phyloP scores from a whole-genome alignment of 768 basidiomycete genomes.

The Calocybe gangraenosa region DNA sequence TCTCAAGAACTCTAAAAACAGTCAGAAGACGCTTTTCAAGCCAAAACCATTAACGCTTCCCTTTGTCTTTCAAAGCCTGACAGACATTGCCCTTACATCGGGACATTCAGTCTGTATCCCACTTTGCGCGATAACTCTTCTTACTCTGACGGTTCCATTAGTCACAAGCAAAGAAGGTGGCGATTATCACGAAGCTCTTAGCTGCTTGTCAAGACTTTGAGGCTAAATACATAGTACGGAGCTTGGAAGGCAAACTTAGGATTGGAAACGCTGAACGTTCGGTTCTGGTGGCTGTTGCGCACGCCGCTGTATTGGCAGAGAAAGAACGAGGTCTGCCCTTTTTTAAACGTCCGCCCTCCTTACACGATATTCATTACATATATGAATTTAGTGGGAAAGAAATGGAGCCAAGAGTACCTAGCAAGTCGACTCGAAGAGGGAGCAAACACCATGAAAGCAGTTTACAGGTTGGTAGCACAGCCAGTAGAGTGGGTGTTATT shows the following conservation, averaged over 20 bases:
- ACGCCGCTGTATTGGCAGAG: conserved; percentile 83
- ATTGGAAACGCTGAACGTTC: conserved; percentile 97
- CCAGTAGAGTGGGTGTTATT: neutral
- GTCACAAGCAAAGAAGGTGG: conserved; percentile 95
- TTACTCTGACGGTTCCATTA: conserved; percentile 26
- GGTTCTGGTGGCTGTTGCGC: conserved; percentile 90
- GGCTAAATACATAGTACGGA: conserved; percentile 95
- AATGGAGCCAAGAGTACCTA: conserved; percentile 71
- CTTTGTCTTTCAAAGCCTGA: conserved; percentile 84
- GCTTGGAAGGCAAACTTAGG: conserved; percentile 92
- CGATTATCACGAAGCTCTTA: conserved; percentile 89
- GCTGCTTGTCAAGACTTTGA: conserved; percentile 89
- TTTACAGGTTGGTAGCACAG: conserved; percentile 77
- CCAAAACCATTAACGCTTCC: conserved; percentile 87
- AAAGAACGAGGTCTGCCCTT: conserved; percentile 40
- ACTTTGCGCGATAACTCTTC: neutral
- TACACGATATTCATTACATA: conserved; percentile 6
- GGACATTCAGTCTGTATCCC: conserved; percentile 65
- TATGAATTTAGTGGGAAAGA: conserved; percentile 55
- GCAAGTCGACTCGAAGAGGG: conserved; percentile 72
- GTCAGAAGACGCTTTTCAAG: conserved; percentile 91
- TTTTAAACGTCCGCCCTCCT: neutral
- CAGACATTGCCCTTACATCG: conserved; percentile 82
- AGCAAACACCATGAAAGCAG: conserved; percentile 73
- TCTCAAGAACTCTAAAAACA: conserved; percentile 83